Evolutionary conservation across 371 early-diverging fungal genomes (phyloP).

Genomic region (Synchytrium microbalum): DNA sequence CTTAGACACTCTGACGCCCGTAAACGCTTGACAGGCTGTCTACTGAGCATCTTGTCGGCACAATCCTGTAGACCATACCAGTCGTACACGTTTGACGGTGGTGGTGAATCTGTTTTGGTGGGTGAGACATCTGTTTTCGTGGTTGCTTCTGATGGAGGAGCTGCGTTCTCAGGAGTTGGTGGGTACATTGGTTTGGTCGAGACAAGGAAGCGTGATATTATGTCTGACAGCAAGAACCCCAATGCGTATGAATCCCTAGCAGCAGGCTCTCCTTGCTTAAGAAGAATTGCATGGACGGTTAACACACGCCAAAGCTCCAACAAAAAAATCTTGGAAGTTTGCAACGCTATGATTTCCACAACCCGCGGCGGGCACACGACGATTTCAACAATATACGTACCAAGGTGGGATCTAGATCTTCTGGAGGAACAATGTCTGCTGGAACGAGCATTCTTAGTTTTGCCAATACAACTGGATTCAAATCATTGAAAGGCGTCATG

Average conservation of each 20-base stretch:
- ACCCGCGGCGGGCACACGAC: no score
- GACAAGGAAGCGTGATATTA: constrained; percentile 14
- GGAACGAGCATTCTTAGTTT: constrained; percentile 10
- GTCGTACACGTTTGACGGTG: constrained; percentile 7
- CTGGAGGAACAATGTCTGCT: constrained; percentile 16
- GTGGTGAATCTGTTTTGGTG: neutral
- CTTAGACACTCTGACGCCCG: constrained; percentile 10
- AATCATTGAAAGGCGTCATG: constrained; percentile 12
- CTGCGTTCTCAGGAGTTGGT: neutral
- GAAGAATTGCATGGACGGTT: no score
- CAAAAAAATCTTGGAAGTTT: no score
- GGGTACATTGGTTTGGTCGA: neutral
- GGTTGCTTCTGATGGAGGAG: neutral
- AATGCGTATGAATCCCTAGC: constrained; percentile 18
- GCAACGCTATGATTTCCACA: no score
- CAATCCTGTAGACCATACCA: constrained; percentile 20
- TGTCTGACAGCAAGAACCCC: constrained; percentile 14
- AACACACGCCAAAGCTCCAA: no score
- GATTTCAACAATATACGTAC: no score
- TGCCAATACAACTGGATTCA: neutral
- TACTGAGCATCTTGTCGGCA: constrained; percentile 16
- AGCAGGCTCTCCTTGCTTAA: neutral
- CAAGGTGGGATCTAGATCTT: constrained; percentile 14
- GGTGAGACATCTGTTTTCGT: neutral
- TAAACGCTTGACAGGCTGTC: constrained; percentile 12